Base-by-base conservation (phyloP, 1,284 basidiomycete species). In the Ceratobasidium sp. region DNA sequence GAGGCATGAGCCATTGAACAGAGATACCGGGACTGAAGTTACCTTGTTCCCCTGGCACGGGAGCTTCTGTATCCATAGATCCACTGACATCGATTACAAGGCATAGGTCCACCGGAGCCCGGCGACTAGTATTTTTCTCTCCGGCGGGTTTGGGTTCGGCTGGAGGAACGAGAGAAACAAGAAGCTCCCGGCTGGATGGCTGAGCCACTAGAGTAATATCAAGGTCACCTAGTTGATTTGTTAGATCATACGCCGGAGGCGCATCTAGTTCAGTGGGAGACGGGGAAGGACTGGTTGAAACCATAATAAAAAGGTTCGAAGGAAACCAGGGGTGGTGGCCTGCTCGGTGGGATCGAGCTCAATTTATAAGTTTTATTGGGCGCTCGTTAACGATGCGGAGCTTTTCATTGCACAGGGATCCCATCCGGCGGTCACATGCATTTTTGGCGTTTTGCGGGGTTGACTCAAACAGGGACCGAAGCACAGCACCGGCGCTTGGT, bases 61-160 rank as follows among this genome's bases (percentile, higher is more conserved):
- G 59, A 0, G 72, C 72, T 44, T 68, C 69, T 29, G 52, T 49
- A 36, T 69, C 71, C 69, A 72, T 73, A 25, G 69, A 71, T 6
- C 71, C 72, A 39, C 69, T 71, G 14, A 73, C 70, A 52, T 73
- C 72, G 33, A 73, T 72, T 8, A 70, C 70, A 30, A 70, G 67
- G 29, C 67, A 62, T 9, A 73, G 53, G 52, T 73, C 72, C 36
- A 72, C 60, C 1, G 72, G 72, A 23, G 71, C 60, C 5, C 69
- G 67, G 27, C 49, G 56, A 36, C 29, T 69, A 11, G 30, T 53
- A 4, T 41, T n/a, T 23, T 53, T 56, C 30, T 62, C 56, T 7
- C 52, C 49, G 16, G n/a, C 16, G 19, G 52, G 62, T 41, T 54
- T 29, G 29, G 62, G 62, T 33, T 56, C n/a, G 9, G 29, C 16